Conservation (phyloP, 208 protist species). For the Naegleria fowleri region DNA sequence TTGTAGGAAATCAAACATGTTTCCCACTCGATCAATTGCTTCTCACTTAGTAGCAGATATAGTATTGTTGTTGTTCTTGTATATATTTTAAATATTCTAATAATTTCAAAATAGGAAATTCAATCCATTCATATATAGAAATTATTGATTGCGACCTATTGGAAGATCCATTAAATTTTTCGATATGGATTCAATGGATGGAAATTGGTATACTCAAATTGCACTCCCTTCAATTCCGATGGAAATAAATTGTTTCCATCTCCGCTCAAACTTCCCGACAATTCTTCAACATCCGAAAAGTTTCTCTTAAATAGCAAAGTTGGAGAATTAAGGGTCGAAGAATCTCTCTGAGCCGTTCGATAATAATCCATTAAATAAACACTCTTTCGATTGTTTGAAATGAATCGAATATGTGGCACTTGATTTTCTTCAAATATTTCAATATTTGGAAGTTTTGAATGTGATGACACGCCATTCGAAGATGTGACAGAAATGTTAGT, state of each 20-base stretch:
- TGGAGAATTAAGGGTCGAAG: neutral
- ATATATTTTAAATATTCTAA: too few species aligned
- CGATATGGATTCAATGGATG: neutral
- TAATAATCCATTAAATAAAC: neutral
- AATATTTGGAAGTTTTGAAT: neutral
- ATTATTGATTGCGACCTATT: too few species aligned
- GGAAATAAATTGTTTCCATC: neutral
- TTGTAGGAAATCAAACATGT: too few species aligned
- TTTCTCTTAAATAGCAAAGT: neutral
- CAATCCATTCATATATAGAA: too few species aligned
- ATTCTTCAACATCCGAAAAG: neutral
- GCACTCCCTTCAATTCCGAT: neutral
- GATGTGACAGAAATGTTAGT: neutral
- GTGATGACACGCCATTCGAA: too few species aligned
- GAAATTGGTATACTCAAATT: neutral
- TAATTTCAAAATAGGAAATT: too few species aligned
- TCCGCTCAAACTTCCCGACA: neutral
- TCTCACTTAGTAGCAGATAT: too few species aligned
- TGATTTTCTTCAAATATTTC: neutral
- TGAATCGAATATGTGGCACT: neutral
- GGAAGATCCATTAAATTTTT: neutral
- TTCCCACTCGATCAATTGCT: too few species aligned
- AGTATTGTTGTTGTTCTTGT: too few species aligned
- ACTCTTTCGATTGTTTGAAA: neutral
- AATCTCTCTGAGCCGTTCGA: neutral